Evolutionary conservation across 768 basidiomycete genomes (phyloP), one percentile per base, ranked within the genome.

Genomic region (Cystobasidium ongulense): DNA sequence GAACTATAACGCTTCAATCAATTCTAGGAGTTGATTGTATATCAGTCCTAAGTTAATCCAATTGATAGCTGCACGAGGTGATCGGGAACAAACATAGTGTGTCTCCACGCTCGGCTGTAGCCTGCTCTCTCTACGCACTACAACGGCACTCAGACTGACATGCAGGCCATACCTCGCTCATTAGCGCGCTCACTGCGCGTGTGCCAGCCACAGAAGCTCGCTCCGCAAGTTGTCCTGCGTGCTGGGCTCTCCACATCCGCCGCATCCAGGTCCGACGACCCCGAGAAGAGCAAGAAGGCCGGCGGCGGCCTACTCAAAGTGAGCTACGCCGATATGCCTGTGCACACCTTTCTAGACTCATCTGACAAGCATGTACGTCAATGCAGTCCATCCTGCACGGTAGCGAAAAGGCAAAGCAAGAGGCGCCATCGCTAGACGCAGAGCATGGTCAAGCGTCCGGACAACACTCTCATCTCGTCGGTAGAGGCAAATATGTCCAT

Each of bases 401-500:
- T n/a, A 93, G 91, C 35, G 88, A 88, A 57, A 88, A 92, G 79
- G 94, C 94, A 54, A 89, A 90, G 82, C 84, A 85, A 78, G 90
- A 88, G 53, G 90, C 92, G 46, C 90, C 90, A 63, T 82, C 87
- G 10, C 10, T 67, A 13, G 29, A 46, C 50, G 29, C 23, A 38
- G 54, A 71, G 31, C 41, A 50, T 25, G 63, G 25, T 5, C 39
- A 52, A 11, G 65, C 25, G 10, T 43, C 41, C 41, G 88, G 89
- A 72, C 82, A 85, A 54, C 93, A 98, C 80, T 93, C 91, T 1
- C 86, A 87, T 77, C 82, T 94, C 8, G 89, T 99, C 46, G 95
- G 91, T 38, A 84, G 95, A 73, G 92, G 93, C 57, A 98, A 98
- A 84, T 94, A 93, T 80, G 85, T 94, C 38, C 92, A 95, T 81